Evolutionary conservation across 495 filamentous ascomycete species (phyloP).

Genomic region (Aspergillus funiculosus): DNA sequence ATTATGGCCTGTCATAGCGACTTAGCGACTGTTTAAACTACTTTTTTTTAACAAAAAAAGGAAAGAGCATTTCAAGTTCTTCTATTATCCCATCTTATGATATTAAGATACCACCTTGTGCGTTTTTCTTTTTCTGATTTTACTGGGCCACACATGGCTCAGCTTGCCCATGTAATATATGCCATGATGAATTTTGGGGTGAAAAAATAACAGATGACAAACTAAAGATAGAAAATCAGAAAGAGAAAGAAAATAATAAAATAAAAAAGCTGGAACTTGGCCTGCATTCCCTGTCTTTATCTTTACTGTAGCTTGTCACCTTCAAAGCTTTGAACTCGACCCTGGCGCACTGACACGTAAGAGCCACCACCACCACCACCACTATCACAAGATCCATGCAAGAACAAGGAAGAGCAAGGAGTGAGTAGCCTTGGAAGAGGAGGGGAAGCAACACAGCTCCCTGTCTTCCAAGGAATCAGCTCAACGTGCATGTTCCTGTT

Average conservation of each 20-base stretch:
- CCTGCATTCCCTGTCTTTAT: conserved; percentile 1
- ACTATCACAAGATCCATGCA: too few species aligned
- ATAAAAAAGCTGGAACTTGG: background rate
- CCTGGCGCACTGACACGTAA: conserved; percentile 18
- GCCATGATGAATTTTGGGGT: conserved; percentile 15
- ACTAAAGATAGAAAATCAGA: background rate
- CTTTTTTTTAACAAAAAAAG: conserved; percentile 1
- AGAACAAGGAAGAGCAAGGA: conserved; percentile 1
- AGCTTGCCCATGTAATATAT: conserved; percentile 17
- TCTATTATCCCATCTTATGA: conserved; percentile 23
- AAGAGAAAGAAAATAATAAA: background rate
- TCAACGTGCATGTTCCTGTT: conserved; percentile 9
- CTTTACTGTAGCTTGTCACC: background rate
- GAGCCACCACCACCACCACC: too few species aligned
- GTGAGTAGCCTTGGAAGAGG: background rate
- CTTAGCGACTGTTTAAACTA: conserved; percentile 11
- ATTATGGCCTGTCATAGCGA: conserved; percentile 12
- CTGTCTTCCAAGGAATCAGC: conserved; percentile 5
- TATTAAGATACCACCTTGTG: conserved; percentile 36
- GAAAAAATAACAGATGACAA: background rate
- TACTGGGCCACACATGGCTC: conserved; percentile 8
- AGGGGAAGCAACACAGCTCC: background rate
- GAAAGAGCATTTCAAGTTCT: conserved; percentile 12
- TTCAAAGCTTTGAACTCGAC: background rate
- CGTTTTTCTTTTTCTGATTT: conserved; percentile 11